Evolutionary conservation across 2,329 filamentous ascomycete genomes (phyloP).

Genomic region (Botrytis cinerea): DNA sequence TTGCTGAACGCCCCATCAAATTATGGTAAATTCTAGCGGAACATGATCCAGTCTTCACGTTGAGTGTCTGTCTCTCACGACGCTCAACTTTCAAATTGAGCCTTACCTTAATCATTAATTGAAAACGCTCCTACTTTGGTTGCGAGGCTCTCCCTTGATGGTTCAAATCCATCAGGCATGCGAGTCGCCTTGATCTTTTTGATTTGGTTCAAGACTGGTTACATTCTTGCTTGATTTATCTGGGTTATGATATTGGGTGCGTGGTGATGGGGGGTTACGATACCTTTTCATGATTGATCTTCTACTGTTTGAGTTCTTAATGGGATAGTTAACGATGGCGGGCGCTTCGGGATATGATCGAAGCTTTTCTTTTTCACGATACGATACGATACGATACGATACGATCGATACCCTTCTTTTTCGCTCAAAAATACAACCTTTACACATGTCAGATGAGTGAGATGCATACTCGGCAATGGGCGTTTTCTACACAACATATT

Average conservation of each 20-base stretch:
- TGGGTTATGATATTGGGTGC: background rate
- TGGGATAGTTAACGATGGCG: background rate
- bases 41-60: background rate
- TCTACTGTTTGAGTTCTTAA: background rate
- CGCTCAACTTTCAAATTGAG: background rate
- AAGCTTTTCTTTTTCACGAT: background rate
- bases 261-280: background rate
- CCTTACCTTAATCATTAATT: background rate
- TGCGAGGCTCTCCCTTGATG: constrained; percentile 22
- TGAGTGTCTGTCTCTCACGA: background rate
- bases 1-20: background rate
- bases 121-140: constrained; percentile 25
- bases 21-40: background rate
- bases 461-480: background rate
- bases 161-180: constrained; percentile 22
- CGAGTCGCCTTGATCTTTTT: constrained; percentile 3
- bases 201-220: constrained; percentile 4
- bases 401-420: background rate
- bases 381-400: background rate
- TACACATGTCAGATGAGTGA: background rate
- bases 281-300: background rate
- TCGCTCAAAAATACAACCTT: background rate
- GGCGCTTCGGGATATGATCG: background rate
- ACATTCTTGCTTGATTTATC: background rate
- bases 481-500: background rate